A percentile compares a stretch with the other conserved stretches of the same genome.
Conservation (phyloP, 352 stramenopile genomes). For the Phytophthora hybrid region DNA sequence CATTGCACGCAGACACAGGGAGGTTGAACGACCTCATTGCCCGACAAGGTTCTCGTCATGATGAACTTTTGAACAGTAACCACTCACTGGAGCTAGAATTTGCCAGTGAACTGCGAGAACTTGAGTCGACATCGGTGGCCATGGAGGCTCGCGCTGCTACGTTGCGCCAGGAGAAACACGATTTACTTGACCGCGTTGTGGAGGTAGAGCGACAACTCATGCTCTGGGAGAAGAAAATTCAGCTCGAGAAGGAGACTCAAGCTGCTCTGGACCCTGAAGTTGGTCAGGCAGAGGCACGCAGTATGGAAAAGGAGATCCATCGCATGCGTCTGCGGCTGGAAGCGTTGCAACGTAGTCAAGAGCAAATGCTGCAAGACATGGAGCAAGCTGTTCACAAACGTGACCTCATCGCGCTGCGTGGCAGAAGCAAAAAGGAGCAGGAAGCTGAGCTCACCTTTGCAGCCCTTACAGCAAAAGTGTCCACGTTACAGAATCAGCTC, state of each 20-base stretch:
- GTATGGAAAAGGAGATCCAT: constrained; percentile 97
- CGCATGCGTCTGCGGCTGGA: constrained; percentile 95
- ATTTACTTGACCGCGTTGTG: constrained; percentile 90
- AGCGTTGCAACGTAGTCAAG: constrained; percentile 90
- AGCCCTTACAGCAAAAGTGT: constrained; percentile 87
- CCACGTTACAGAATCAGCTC: constrained; percentile 75
- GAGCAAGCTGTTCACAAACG: constrained; percentile 94
- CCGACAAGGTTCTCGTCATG: constrained; percentile 81
- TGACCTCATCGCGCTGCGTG: constrained; percentile 92
- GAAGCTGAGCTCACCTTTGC: constrained; percentile 83
- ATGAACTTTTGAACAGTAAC: constrained; percentile 89
- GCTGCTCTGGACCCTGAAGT: constrained; percentile 93
- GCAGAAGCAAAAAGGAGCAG: constrained; percentile 80
- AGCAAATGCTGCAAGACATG: constrained; percentile 95
- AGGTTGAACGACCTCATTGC: constrained; percentile 95
- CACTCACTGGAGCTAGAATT: constrained; percentile 92
- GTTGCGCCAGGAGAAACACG: constrained; percentile 87
- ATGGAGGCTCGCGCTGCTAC: constrained; percentile 79
- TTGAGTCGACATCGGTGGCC: constrained; percentile 80
- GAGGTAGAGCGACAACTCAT: constrained; percentile 94
- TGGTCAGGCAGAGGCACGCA: constrained; percentile 89
- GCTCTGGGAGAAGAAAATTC: constrained; percentile 97
- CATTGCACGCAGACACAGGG: constrained; percentile 93
- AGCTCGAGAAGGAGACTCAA: constrained; percentile 96
- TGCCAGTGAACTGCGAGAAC: constrained; percentile 90